phyloP scores from a whole-genome alignment of 345 rosid genomes.

The Bruguiera sexangula region DNA sequence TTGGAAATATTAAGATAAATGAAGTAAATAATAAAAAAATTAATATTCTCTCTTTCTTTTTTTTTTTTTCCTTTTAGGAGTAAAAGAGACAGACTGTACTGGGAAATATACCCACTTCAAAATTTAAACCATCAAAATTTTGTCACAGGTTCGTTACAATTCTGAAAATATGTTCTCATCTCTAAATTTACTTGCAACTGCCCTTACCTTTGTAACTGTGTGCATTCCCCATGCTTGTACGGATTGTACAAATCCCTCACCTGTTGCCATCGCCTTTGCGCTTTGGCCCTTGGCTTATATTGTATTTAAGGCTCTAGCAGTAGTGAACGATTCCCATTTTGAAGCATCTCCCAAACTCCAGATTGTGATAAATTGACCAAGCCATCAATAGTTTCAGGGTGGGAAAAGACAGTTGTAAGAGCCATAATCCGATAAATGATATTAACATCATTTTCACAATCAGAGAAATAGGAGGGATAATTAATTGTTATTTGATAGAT shows the following conservation, averaged over 20 bases:
- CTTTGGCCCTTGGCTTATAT: conserved; percentile 27
- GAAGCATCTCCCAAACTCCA: conserved; percentile 53
- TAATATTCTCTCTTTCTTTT: too few species aligned
- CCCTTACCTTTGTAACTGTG: conserved; percentile 74
- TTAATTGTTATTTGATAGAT: background rate
- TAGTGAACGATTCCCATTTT: conserved; percentile 59
- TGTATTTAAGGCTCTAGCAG: conserved; percentile 49
- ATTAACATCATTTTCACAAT: background rate
- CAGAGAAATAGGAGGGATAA: background rate
- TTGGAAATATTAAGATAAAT: too few species aligned
- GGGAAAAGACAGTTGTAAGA: background rate
- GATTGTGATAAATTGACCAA: conserved; percentile 44
- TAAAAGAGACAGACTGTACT: background rate
- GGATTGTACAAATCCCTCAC: conserved; percentile 59
- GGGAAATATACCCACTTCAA: background rate
- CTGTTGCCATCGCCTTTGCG: conserved; percentile 19
- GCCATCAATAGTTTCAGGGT: conserved; percentile 8
- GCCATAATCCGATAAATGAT: background rate
- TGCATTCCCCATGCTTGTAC: conserved; percentile 69
- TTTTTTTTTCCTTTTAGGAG: background rate
- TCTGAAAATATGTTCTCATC: conserved; percentile 34
- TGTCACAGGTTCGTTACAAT: conserved; percentile 15
- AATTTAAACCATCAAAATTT: background rate
- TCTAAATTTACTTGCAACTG: conserved; percentile 61
- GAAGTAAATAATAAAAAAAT: background rate